Conservation (phyloP, 2,329 filamentous ascomycete genomes). For the Alternaria conjuncta region DNA sequence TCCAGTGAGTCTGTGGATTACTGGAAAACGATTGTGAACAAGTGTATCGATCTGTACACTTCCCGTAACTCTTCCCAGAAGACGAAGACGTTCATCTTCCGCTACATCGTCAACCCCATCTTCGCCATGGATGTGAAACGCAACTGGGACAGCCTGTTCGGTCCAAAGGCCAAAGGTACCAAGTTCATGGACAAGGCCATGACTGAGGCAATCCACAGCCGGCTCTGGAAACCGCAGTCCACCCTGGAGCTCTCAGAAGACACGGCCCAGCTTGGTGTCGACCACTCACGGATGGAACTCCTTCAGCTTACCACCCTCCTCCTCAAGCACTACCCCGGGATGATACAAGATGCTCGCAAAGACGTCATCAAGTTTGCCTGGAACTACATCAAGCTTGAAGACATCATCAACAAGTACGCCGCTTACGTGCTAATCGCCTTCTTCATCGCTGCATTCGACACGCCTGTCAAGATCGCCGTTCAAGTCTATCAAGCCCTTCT, state of each 20-base stretch:
- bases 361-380: constrained; percentile 99
- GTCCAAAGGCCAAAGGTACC: constrained; percentile 62
- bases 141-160: constrained; percentile 67
- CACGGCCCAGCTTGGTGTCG: constrained; percentile 81
- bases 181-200: constrained; percentile 84
- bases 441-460: constrained; percentile 97
- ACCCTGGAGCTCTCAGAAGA: constrained; percentile 84
- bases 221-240: constrained; percentile 87
- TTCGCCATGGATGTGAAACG: constrained; percentile 95
- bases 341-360: constrained; percentile 89
- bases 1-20: constrained; percentile 84
- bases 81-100: constrained; percentile 90
- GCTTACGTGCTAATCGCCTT: constrained; percentile 97
- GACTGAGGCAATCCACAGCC: constrained; percentile 88
- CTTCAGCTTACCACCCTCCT: constrained; percentile 93
- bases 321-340: constrained; percentile 90
- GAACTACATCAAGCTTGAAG: constrained; percentile 95
- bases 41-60: constrained; percentile 87
- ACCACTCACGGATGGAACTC: constrained; percentile 95
- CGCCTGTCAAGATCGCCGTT: constrained; percentile 91
- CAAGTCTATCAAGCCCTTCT: constrained; percentile 93
- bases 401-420: constrained; percentile 98
- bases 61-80: constrained; percentile 80
- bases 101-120: constrained; percentile 92
- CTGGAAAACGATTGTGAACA: constrained; percentile 80